phyloP scores from a whole-genome alignment of 768 basidiomycete species.

The Tylopilus sp. region DNA sequence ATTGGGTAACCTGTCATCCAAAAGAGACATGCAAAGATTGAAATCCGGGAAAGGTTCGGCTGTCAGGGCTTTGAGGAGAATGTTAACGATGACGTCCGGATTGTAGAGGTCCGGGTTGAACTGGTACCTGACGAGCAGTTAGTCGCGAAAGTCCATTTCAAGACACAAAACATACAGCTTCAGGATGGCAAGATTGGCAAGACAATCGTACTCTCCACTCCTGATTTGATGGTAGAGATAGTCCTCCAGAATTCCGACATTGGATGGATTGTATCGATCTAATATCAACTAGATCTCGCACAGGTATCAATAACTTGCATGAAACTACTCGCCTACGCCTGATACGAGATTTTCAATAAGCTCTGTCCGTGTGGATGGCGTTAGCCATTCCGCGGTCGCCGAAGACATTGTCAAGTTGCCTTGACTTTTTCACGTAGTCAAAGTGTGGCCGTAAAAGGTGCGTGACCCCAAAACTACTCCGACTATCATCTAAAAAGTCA shows the following conservation, averaged over 20 bases:
- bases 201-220: slow-evolving; percentile 87
- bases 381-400: slow-evolving; percentile 60
- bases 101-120: slow-evolving; percentile 94
- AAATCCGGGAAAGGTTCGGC: slow-evolving; percentile 89
- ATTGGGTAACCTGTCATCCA: slow-evolving; percentile 66
- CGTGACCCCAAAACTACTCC: too few relatives aligned
- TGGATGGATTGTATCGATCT: slow-evolving; percentile 98
- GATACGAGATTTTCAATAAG: slow-evolving; percentile 90
- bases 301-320: neutral
- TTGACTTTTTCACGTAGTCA: slow-evolving; percentile 8
- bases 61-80: slow-evolving; percentile 88
- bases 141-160: neutral
- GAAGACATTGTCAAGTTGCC: slow-evolving; percentile 23
- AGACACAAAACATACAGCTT: slow-evolving; percentile 61
- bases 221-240: slow-evolving; percentile 94
- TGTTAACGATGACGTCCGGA: slow-evolving; percentile 89
- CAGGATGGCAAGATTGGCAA: slow-evolving; percentile 92
- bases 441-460: neutral
- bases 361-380: slow-evolving; percentile 75
- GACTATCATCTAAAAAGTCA: too few relatives aligned
- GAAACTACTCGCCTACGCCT: slow-evolving; percentile 67
- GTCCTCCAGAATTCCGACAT: slow-evolving; percentile 90
- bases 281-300: slow-evolving; percentile 2
- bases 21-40: slow-evolving; percentile 89
- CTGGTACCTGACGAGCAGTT: slow-evolving; percentile 64